Percentiles rank a stretch among this genome's conserved stretches.
phyloP scores from a whole-genome alignment of 1,139 yeast species.

The Candida mesenterica region DNA sequence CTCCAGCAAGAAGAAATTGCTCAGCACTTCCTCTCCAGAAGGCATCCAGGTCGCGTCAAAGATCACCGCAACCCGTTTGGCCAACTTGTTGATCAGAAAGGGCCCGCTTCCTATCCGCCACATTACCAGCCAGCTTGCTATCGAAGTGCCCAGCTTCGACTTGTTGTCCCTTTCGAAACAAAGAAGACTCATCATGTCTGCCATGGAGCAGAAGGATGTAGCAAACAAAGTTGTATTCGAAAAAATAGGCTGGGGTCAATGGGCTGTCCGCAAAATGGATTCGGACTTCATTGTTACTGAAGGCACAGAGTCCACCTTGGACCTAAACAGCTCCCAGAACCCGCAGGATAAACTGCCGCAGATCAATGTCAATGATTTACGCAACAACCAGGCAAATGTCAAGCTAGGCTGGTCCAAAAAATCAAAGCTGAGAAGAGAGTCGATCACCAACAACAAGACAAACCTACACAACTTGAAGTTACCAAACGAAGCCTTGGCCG shows the following conservation, averaged over 20 bases:
- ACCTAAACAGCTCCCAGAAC: conserved; percentile 8
- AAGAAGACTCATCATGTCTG: conserved; percentile 84
- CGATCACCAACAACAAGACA: conserved; percentile 48
- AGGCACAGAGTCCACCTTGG: conserved; percentile 28
- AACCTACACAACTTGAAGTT: conserved; percentile 48
- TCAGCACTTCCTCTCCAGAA: conserved; percentile 82
- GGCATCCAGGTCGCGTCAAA: conserved; percentile 87
- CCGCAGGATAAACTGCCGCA: conserved; percentile 7
- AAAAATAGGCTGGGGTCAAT: conserved; percentile 97
- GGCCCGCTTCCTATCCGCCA: conserved; percentile 93
- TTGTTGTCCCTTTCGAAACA: conserved; percentile 82
- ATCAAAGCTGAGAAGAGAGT: conserved; percentile 43
- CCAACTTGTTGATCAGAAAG: conserved; percentile 62
- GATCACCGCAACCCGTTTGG: conserved; percentile 78
- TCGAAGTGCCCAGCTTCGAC: conserved; percentile 78
- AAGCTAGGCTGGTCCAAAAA: conserved; percentile 49
- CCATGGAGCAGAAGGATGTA: conserved; percentile 66
- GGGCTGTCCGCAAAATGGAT: conserved; percentile 74
- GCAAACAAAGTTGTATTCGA: conserved; percentile 70
- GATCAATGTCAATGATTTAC: conserved; percentile 33
- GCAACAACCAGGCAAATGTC: conserved; percentile 38
- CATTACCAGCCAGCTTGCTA: conserved; percentile 73
- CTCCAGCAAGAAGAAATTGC: conserved; percentile 23
- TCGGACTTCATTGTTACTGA: conserved; percentile 50
- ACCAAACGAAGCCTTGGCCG: conserved; percentile 33